A percentile compares a stretch with the other conserved stretches of the same genome.
Conservation (phyloP, 768 basidiomycete genomes). For the Steccherinum ochraceum region DNA sequence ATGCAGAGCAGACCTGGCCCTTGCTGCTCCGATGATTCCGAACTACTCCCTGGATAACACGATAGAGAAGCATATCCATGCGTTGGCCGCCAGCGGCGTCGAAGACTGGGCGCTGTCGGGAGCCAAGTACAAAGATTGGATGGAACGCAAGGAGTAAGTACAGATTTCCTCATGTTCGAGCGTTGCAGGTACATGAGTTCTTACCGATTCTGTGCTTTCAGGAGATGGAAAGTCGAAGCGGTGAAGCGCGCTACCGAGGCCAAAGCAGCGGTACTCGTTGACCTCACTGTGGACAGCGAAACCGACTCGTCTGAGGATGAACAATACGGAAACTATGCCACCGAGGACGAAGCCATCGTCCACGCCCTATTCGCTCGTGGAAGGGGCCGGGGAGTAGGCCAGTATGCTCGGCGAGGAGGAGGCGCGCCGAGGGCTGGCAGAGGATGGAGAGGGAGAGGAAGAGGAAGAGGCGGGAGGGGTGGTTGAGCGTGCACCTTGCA, state of each 20-base stretch:
- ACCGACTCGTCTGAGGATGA: too few relatives aligned
- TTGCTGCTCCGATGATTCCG: conserved; percentile 45
- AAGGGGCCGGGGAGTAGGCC: too few relatives aligned
- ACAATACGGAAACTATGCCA: too few relatives aligned
- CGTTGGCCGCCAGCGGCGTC: conserved; percentile 38
- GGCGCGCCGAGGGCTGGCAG: too few relatives aligned
- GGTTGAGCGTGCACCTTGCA: background rate
- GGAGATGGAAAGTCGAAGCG: conserved; percentile 10
- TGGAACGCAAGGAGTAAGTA: conserved; percentile 46
- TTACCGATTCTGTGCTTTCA: background rate
- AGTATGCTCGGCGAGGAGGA: too few relatives aligned
- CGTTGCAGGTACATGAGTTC: too few relatives aligned
- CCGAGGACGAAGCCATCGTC: too few relatives aligned
- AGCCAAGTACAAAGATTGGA: conserved; percentile 43
- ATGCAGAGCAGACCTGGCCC: conserved; percentile 46
- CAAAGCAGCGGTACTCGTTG: background rate
- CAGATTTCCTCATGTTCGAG: background rate
- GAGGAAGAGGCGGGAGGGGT: background rate
- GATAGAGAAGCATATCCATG: conserved; percentile 52
- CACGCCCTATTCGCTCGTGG: too few relatives aligned
- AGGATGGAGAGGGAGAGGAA: background rate
- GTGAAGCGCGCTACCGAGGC: conserved; percentile 3
- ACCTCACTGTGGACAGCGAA: too few relatives aligned
- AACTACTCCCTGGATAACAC: conserved; percentile 58
- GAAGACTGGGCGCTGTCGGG: conserved; percentile 51